Conservation (phyloP, 2,329 filamentous ascomycete species). For the Verticillium dahliae region DNA sequence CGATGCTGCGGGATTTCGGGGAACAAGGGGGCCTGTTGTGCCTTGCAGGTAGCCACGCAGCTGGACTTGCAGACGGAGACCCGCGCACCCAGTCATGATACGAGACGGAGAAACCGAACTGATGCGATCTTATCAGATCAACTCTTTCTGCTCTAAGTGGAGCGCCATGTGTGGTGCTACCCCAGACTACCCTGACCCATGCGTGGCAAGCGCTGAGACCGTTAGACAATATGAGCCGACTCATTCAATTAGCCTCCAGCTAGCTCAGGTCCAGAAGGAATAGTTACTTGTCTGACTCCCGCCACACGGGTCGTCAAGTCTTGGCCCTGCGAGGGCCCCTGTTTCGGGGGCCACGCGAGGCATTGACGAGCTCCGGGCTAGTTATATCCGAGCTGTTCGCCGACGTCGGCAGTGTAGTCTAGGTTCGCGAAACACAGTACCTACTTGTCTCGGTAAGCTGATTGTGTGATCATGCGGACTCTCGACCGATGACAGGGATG, state of each 20-base stretch:
- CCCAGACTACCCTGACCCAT: background rate
- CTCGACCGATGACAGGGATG: too few species aligned
- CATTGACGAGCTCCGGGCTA: background rate
- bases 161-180: background rate
- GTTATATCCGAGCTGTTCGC: background rate
- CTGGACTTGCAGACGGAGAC: background rate
- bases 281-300: background rate
- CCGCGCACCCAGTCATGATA: background rate
- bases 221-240: background rate
- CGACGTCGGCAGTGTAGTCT: background rate
- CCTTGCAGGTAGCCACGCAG: background rate
- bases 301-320: background rate
- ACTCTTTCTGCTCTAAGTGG: slow-evolving; percentile 5
- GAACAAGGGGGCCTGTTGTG: background rate
- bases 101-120: background rate
- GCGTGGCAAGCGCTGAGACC: background rate
- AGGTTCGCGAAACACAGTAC: background rate
- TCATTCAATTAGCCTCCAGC: background rate
- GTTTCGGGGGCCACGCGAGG: background rate
- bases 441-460: too few species aligned
- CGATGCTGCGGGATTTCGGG: background rate
- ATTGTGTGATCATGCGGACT: too few species aligned
- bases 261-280: background rate
- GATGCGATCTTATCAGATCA: slow-evolving; percentile 7
- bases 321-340: background rate